These are phyloP conservation scores for Pseudogymnoascus sp. DNA, from an alignment of 2,329 filamentous ascomycete genomes.

Conservation along the genomic window DNA sequence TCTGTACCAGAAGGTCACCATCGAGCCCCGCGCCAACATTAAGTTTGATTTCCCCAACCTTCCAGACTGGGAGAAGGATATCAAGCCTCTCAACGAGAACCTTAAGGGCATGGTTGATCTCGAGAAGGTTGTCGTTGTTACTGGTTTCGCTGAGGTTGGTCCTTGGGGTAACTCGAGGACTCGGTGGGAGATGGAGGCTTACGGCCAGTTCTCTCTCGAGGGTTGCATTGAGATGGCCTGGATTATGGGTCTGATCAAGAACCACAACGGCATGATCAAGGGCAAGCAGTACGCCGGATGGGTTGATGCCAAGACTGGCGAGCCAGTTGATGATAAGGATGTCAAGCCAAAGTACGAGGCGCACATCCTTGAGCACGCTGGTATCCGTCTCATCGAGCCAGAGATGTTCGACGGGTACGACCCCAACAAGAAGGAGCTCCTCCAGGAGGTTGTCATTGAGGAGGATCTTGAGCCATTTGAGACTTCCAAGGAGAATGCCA, in stretches of 20 bases:
- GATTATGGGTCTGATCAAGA: constrained; percentile 99
- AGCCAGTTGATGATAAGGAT: constrained; percentile 96
- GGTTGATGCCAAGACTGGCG: constrained; percentile 89
- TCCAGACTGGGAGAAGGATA: constrained; percentile 84
- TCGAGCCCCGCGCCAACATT: constrained; percentile 93
- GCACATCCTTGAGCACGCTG: constrained; percentile 89
- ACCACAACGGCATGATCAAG: constrained; percentile 94
- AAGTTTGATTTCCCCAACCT: constrained; percentile 92
- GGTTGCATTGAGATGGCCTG: constrained; percentile 99
- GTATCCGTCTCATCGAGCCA: constrained; percentile 95
- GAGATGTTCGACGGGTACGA: constrained; percentile 96
- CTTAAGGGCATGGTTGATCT: constrained; percentile 98
- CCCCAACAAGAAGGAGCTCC: constrained; percentile 95
- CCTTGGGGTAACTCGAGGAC: constrained; percentile 98
- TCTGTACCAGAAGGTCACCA: constrained; percentile 87
- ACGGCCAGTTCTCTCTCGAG: constrained; percentile 93
- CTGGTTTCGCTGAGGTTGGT: constrained; percentile 90
- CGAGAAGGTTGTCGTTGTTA: constrained; percentile 95
- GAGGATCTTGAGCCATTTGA: constrained; percentile 97
- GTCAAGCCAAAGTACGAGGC: constrained; percentile 97
- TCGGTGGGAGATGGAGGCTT: constrained; percentile 98
- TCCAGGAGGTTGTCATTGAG: constrained; percentile 95
- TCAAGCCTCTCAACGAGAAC: constrained; percentile 78
- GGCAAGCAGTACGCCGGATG: constrained; percentile 94
- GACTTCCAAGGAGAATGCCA: constrained; percentile 90